Evolutionary conservation across 345 rosid species (phyloP), one percentile per base, ranked within the genome.

Genomic region (Adansonia digitata): DNA sequence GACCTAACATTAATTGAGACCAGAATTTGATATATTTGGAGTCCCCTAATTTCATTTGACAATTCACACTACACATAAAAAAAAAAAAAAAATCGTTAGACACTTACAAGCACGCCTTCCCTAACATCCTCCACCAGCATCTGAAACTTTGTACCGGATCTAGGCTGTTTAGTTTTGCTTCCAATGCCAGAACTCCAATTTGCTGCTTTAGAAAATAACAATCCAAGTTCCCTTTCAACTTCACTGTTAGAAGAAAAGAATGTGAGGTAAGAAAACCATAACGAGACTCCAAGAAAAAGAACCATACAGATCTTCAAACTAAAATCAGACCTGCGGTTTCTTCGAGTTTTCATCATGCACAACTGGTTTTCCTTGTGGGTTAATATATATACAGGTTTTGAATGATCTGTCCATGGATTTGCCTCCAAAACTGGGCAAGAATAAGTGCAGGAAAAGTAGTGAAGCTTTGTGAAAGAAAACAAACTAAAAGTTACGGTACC

Each of bases 321-420:
- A 73, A n/a, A 69, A 53, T 62, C 51, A 74, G 51, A 91, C 99
- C 97, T 91, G 88, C 90, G 91, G 63, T 87, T 87, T 83, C 89
- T 91, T 82, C 98, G 86, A 46, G 99, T 93, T 81, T 90, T 93
- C 99, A 93, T 95, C 7, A 94, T 93, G 84, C 98, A 91, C 60
- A 95, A 56, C 65, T 91, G 97, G 78, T 93, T 93, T 81, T 92
- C 87, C 57, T 84, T 84, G 2, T 88, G 94, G 64, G 96, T 95
- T 65, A 95, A 81, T 69, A 95, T 93, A 74, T 93, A 91, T 1
- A 95, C 94, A 1, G 97, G 91, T 85, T 95, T 93, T 2, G 97
- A 83, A 80, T 82, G 78, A 74, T 85, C 98, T 84, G 96, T 88
- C 98, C 99, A 93, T 20, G 99, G 99, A 81, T 95, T 95, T 67